Base-by-base conservation (phyloP, 148 eudicot species). In the Fallopia convolvulus region DNA sequence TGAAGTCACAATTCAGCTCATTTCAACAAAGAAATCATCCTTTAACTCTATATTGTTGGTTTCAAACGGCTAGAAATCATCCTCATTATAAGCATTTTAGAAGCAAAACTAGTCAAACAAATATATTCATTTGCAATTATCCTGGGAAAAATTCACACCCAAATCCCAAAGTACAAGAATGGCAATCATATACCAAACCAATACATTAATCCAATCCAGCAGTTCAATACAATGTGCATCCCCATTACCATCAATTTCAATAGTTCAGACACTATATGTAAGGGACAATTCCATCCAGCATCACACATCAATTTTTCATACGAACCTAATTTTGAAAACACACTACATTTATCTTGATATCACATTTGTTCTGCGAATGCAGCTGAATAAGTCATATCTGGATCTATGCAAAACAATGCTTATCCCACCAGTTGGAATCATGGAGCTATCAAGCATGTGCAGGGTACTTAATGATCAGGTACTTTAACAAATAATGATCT, bases 391-490 rank as follows among this genome's bases (percentile, higher is more conserved):
- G 76, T 90, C 82, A 8, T 95, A 95, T 75, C 83, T 81, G 46
- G 91, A 88, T 78, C 74, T 93, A 44, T 95, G 98, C 85, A 95
- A 95, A 85, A 81, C 87, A 65, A 80, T 83, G 48, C 78, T 61
- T 70, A 87, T 95, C 44, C 89, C 87, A 50, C 85, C 97, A 8
- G 93, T 87, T 46, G 92, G 94, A 76, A 87, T 88, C 75, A 56
- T 89, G 81, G 99, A 95, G 83, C 84, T 93, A 55, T 89, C 97
- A 75, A 91, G 88, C 78, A 93, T 93, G 93, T 95, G 98, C 83
- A 85, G 89, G 75, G 97, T 94, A 74, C 86, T 95, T n/a, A 84
- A 83, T 79, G 99, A 95, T 80, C 99, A 95, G 91, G 99, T 94
- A 75, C 80, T 32, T 74, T 11, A 15, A 33, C 4, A 9, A 2